A percentile compares a stretch with the other conserved stretches of the same genome.
Evolutionary conservation across 331 rosid genomes (phyloP).

Genomic region (Pyracantha coccinea): DNA sequence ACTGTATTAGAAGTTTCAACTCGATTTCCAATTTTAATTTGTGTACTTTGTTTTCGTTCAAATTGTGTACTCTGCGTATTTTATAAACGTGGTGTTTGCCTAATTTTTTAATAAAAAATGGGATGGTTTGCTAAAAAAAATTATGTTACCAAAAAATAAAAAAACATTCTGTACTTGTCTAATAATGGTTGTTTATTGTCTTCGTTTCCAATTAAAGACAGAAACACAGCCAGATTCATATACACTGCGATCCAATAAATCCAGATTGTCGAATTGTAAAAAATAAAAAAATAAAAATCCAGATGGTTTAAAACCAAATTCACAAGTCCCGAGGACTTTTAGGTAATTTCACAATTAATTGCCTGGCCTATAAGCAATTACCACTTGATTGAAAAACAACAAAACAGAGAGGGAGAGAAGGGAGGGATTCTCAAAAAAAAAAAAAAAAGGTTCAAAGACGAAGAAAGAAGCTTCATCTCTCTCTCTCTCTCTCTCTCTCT

Average conservation of each 20-base stretch:
- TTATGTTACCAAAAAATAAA: not conserved
- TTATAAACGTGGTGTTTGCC: too few species aligned
- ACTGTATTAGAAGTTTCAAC: too few species aligned
- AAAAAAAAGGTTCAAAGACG: not conserved
- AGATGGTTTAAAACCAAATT: not conserved
- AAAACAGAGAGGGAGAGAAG: not conserved
- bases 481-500: not conserved
- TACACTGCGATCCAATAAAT: not conserved
- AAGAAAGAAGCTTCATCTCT: not conserved
- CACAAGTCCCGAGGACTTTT: not conserved
- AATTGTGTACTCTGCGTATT: not conserved
- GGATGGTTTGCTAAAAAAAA: too few species aligned
- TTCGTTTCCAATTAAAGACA: not conserved
- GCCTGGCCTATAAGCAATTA: slow-evolving; percentile 1
- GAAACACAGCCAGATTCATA: not conserved
- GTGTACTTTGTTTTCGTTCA: too few species aligned
- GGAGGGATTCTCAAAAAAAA: not conserved
- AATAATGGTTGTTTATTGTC: not conserved
- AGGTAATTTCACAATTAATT: slow-evolving; percentile 11
- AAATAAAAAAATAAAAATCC: too few species aligned
- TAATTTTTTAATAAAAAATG: too few species aligned
- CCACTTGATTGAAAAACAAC: not conserved
- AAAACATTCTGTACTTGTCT: not conserved
- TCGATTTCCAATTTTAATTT: too few species aligned
- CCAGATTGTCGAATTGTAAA: not conserved